These are phyloP conservation scores for Saitozyma podzolica DNA, from an alignment of 768 basidiomycete species.

Conservation along the genomic window DNA sequence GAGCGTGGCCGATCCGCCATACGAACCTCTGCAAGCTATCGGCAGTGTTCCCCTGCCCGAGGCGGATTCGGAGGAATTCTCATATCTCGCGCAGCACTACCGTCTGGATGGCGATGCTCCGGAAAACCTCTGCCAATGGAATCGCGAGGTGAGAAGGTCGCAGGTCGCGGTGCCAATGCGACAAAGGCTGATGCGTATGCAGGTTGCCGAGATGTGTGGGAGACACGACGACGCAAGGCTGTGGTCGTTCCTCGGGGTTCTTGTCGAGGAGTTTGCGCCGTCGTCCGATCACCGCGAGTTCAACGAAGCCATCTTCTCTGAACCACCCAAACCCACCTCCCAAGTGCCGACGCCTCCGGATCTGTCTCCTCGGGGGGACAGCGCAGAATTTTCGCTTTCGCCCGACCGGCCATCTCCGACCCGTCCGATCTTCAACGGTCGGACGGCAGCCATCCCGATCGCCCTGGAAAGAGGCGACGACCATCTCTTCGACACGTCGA, in stretches of 20 bases:
- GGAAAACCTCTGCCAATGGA: slow-evolving; percentile 40
- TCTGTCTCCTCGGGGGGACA: slow-evolving; percentile 17
- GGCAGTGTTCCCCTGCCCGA: slow-evolving; percentile 27
- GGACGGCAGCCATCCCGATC: slow-evolving; percentile 11
- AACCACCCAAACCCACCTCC: slow-evolving; percentile 11
- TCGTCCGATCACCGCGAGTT: slow-evolving; percentile 13
- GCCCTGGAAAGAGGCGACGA: slow-evolving; percentile 23
- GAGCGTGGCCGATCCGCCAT: slow-evolving; percentile 38
- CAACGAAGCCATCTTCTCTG: slow-evolving; percentile 31
- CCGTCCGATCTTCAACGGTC: not conserved
- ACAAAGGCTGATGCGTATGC: too few species aligned
- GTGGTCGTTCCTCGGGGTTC: slow-evolving; percentile 31
- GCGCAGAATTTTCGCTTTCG: not conserved
- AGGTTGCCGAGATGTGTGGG: slow-evolving; percentile 30
- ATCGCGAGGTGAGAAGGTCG: slow-evolving; percentile 31
- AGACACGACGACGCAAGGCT: slow-evolving; percentile 37
- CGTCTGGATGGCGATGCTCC: slow-evolving; percentile 32
- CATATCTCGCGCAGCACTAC: slow-evolving; percentile 45
- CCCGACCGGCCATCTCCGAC: not conserved
- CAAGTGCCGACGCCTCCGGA: slow-evolving; percentile 12
- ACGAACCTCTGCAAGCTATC: slow-evolving; percentile 41
- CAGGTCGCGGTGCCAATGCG: not conserved
- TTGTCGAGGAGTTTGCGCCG: slow-evolving; percentile 41
- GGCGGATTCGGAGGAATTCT: slow-evolving; percentile 38
- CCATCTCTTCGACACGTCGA: slow-evolving; percentile 9